Evolutionary conservation across 176 grass and related monocot species (phyloP).

Genomic region (Lolium multiflorum): DNA sequence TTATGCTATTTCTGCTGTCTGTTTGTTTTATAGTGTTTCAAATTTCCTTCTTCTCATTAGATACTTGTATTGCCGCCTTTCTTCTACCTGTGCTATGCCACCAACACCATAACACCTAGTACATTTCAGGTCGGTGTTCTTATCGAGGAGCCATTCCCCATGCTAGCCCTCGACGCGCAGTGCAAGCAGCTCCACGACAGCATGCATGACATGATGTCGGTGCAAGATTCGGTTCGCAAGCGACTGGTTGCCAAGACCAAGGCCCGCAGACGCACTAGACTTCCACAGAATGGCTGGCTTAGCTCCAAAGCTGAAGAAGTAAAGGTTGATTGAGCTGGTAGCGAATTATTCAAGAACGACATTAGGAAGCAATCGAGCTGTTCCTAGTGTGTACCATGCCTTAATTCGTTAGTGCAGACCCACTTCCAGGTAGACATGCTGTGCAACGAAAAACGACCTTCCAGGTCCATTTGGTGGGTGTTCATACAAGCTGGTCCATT

Average conservation of each 20-base stretch:
- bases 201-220: constrained; percentile 59
- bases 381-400: background rate
- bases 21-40: background rate
- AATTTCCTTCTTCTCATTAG: background rate
- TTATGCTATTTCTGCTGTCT: background rate
- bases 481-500: too few relatives aligned
- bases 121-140: constrained; percentile 89
- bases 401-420: background rate
- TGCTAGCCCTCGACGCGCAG: constrained; percentile 75
- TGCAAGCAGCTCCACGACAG: constrained; percentile 73
- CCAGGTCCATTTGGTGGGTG: background rate
- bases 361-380: constrained; percentile 13
- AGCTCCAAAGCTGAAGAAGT: constrained; percentile 51
- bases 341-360: constrained; percentile 10
- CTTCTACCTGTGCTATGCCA: background rate
- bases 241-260: constrained; percentile 54
- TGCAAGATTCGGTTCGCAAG: constrained; percentile 60
- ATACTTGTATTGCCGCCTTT: background rate
- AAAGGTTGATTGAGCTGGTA: constrained; percentile 46
- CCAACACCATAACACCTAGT: background rate
- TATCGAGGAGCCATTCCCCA: constrained; percentile 94
- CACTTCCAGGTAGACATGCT: constrained; percentile 11
- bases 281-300: constrained; percentile 58
- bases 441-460: background rate
- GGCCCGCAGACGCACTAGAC: background rate